Base-by-base conservation (phyloP, 768 basidiomycete genomes). In the Mycena indigotica region DNA sequence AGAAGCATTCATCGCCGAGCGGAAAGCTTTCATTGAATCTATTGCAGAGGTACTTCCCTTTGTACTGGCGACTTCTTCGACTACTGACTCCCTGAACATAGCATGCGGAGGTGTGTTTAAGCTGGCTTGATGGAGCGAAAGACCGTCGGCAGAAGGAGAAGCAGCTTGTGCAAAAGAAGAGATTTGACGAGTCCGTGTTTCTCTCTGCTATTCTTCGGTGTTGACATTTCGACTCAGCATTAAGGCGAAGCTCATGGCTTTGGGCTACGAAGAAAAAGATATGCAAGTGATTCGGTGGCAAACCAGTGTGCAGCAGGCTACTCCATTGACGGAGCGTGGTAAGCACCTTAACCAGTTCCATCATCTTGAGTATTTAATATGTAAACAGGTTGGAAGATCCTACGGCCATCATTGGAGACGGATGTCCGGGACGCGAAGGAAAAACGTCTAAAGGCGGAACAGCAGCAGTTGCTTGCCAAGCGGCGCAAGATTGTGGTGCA, bases 301-400 rank as follows among this genome's bases (percentile, higher is more conserved):
- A 3, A 17, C 2, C 6, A 48, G 52, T 2, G 63, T 61, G 4
- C 10, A 40, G 23, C 55, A 56, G 28, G 13, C 46, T 3, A 38
- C 55, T 5, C 57, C 58, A 21, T 63, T 74, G 19, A 72, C 70
- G 3, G 68, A 70, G 23, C 66, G 65, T 21, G 60, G 73, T 74
- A 57, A 1, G 65, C 58, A 2, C 49, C 30, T 28, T 13, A 21
- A 23, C 13, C 35, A 12, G n/a, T 28, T 26, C 1, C 24, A 23
- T 45, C 4, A 17, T 40, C 8, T 44, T 44, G 32, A 19, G n/a
- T 29, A 5, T 28, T 24, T 28, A 39, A n/a, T 5, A 45, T 40
- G 21, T 25, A 16, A 2, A 19, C 48, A 72, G 71, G 55, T 25
- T 70, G 71, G 71, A 65, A 54, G 3, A 60, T 56, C 25, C 62